These are phyloP conservation scores for Mucor indicus DNA, from an alignment of 371 early-diverging fungal species.

Conservation along the genomic window DNA sequence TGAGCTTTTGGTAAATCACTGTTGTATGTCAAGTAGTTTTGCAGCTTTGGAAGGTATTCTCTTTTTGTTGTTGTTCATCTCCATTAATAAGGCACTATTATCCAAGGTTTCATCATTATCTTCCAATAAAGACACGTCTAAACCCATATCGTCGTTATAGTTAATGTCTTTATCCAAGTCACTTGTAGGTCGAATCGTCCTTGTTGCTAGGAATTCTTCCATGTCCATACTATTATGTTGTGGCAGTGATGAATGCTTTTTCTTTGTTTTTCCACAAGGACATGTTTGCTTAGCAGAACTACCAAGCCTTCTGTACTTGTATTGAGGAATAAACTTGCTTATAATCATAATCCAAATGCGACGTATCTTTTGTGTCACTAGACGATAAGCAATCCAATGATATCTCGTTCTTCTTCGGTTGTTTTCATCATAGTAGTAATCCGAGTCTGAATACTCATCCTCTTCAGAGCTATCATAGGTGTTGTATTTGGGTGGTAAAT, in stretches of 20 bases:
- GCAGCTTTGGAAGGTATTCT: conserved; percentile 18
- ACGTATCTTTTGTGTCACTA: conserved; percentile 6
- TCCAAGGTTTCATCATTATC: conserved; percentile 4
- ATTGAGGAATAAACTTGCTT: conserved; percentile 4
- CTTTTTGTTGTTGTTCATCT: not conserved
- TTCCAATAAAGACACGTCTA: conserved; percentile 31
- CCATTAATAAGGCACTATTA: too few relatives aligned
- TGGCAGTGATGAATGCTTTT: conserved; percentile 5
- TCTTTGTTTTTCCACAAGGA: not conserved
- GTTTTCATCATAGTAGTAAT: conserved; percentile 4
- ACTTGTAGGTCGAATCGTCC: conserved; percentile 34
- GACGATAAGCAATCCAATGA: not conserved
- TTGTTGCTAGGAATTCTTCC: conserved; percentile 40
- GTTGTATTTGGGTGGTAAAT: conserved; percentile 1
- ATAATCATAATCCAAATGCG: conserved; percentile 12
- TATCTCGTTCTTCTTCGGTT: not conserved
- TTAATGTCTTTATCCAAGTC: conserved; percentile 9
- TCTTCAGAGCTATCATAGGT: not conserved
- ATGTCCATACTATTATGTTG: conserved; percentile 15
- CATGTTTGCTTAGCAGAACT: too few relatives aligned
- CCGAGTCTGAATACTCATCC: conserved; percentile 2
- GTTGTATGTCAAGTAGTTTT: conserved; percentile 26
- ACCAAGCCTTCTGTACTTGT: conserved; percentile 1
- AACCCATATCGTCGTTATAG: conserved; percentile 35
- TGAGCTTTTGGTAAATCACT: too few relatives aligned